Evolutionary conservation across 1,139 yeast genomes (phyloP), one percentile per base, ranked within the genome.

Genomic region (Saccharomyces hybrid): DNA sequence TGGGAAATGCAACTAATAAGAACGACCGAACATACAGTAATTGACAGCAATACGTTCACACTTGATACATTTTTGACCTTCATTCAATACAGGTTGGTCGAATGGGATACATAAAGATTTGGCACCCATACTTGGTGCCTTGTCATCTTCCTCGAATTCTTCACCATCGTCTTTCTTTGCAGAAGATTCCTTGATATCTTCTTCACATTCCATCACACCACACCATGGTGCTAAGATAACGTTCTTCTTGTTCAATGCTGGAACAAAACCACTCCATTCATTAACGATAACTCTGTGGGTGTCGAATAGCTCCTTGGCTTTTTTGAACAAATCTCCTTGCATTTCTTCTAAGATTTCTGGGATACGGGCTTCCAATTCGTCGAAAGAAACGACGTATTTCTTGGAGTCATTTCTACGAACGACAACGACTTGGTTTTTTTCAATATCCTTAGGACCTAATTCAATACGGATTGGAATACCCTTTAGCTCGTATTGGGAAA

Each of bases 121-220:
- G 64, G 99, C 99, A 69, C 99, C 99, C 99, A 95, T 95, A 57
- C 95, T 85, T 68, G 99, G 99, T 28, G 99, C 90, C 74, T 88
- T 87, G 66, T 93, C 99, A 70, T 95, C 99, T 52, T 79, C 88
- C 69, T 87, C 96, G 68, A 82, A 88, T 53, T 86, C 95, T 58
- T 88, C 91, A 64, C 87, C 84, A 63, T 83, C 84, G 68, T 83
- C 86, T 72, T 82, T 85, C 68, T 79, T 79, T 38, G 96, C 93
- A 48, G 97, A 89, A 49, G 88, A 79, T 54, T 91, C 97, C 79
- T 93, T 95, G 74, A 95, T 95, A 64, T 88, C 95, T 65, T 95
- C 99, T 75, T 95, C 99, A 80, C 99, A 93, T 62, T 83, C 96
- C 65, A 80, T 80, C 57, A 75, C 86, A 61, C 98, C 98, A 82